Evolutionary conservation across 1,284 basidiomycete genomes (phyloP).

Genomic region (Trichosporon faecale): DNA sequence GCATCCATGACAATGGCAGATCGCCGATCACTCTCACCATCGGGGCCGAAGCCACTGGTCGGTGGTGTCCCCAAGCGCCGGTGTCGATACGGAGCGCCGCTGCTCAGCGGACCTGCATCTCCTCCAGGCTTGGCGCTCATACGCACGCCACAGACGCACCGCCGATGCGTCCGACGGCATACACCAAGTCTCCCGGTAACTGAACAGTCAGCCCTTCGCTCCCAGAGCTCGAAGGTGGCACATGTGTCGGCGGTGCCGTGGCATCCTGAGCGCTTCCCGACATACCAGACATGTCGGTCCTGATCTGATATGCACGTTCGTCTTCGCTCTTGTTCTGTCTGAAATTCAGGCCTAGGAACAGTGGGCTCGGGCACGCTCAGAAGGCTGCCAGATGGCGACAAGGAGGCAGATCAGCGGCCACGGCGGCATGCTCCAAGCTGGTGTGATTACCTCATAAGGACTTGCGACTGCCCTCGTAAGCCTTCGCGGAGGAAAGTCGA

Average conservation of each 20-base stretch:
- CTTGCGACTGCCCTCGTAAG: neutral
- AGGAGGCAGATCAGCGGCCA: neutral
- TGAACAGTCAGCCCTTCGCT: neutral
- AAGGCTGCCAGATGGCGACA: neutral
- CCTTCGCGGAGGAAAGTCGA: neutral
- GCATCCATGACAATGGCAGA: neutral
- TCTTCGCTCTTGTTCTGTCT: neutral
- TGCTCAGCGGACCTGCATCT: too few relatives aligned
- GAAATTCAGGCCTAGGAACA: neutral
- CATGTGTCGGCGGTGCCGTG: neutral
- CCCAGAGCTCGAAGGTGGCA: neutral
- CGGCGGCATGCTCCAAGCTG: neutral
- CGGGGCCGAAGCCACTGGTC: neutral
- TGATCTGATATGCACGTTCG: neutral
- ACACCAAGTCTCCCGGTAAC: neutral
- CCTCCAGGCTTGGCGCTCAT: neutral
- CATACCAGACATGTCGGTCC: neutral
- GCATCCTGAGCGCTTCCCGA: neutral
- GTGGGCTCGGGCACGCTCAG: neutral
- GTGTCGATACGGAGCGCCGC: neutral
- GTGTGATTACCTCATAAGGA: neutral
- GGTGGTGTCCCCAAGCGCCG: neutral
- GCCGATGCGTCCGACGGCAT: too few relatives aligned
- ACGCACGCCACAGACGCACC: too few relatives aligned
- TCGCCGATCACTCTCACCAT: neutral